Evolutionary conservation across 164 flowering plant genomes (phyloP).

Genomic region (Chimonanthus praecox): DNA sequence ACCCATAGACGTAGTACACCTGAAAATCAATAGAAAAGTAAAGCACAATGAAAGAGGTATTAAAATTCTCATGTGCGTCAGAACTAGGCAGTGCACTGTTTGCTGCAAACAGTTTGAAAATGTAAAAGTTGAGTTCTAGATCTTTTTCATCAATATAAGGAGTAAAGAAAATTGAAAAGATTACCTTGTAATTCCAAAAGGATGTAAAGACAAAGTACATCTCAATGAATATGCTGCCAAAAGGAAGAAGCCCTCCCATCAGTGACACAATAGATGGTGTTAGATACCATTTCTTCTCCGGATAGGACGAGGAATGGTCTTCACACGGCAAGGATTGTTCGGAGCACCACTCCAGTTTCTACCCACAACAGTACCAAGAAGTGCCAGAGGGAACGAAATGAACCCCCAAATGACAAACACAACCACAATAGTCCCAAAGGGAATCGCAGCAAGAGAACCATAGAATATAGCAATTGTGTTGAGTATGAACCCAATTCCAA

Average conservation of each 20-base stretch:
- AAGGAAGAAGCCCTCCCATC: conserved; percentile 98
- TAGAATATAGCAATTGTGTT: conserved; percentile 96
- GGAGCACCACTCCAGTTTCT: conserved; percentile 99
- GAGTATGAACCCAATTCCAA: conserved; percentile 72
- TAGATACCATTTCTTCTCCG: conserved; percentile 97
- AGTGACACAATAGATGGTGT: conserved; percentile 91
- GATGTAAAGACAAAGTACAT: conserved; percentile 99
- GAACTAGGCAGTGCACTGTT: not conserved
- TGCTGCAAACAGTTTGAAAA: not conserved
- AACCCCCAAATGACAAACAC: conserved; percentile 95
- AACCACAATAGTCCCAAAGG: conserved; percentile 97
- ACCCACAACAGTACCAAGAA: conserved; percentile 97
- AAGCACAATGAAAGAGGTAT: not conserved
- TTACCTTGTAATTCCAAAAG: conserved; percentile 99
- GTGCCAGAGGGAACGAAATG: conserved; percentile 92
- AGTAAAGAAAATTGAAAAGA: not conserved
- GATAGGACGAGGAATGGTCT: conserved; percentile 97
- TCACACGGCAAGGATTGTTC: conserved; percentile 98
- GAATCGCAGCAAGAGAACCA: conserved; percentile 97
- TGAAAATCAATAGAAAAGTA: conserved; percentile 20
- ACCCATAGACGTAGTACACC: conserved; percentile 99
- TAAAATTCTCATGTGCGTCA: not conserved
- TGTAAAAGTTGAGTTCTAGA: not conserved
- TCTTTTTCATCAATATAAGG: too few species aligned
- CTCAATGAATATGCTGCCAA: conserved; percentile 97